Evolutionary conservation across 495 filamentous ascomycete species (phyloP).

Genomic region (Neurospora hispaniola): DNA sequence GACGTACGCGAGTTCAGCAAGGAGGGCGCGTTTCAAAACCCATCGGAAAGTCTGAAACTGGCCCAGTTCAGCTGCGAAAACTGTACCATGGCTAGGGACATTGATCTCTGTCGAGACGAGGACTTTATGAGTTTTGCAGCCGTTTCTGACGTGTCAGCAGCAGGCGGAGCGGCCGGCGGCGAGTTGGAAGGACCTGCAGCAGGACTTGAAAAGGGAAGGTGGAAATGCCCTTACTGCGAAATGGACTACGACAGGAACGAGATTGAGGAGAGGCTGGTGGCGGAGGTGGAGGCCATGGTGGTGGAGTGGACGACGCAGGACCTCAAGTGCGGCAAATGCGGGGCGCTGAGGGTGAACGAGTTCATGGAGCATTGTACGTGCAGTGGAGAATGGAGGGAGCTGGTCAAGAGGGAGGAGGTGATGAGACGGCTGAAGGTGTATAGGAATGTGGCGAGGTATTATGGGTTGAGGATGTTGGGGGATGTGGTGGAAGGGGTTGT

Average conservation of each 20-base stretch:
- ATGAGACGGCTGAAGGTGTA: slow-evolving; percentile 55
- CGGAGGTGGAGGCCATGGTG: slow-evolving; percentile 59
- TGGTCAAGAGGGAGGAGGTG: slow-evolving; percentile 58
- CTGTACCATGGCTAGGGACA: slow-evolving; percentile 77
- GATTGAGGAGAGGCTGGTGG: slow-evolving; percentile 77
- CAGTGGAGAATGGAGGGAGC: slow-evolving; percentile 70
- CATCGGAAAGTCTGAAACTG: slow-evolving; percentile 62
- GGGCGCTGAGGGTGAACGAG: slow-evolving; percentile 64
- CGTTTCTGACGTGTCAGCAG: background rate
- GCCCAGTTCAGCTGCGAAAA: slow-evolving; percentile 70
- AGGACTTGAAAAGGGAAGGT: slow-evolving; percentile 38
- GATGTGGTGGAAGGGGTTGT: slow-evolving; percentile 57
- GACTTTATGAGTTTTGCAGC: slow-evolving; percentile 48
- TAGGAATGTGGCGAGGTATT: slow-evolving; percentile 62
- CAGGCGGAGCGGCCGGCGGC: slow-evolving; percentile 3
- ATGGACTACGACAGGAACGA: slow-evolving; percentile 62
- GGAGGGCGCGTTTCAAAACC: slow-evolving; percentile 79
- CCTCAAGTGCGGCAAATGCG: slow-evolving; percentile 67
- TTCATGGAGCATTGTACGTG: slow-evolving; percentile 97
- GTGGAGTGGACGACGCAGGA: slow-evolving; percentile 85
- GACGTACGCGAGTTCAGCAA: slow-evolving; percentile 89
- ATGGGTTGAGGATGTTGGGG: slow-evolving; percentile 70
- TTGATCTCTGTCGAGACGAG: slow-evolving; percentile 92
- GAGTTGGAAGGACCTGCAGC: slow-evolving; percentile 7
- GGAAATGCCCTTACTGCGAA: slow-evolving; percentile 71